phyloP scores from a whole-genome alignment of 1,139 yeast genomes.

The Pichia sp. region DNA sequence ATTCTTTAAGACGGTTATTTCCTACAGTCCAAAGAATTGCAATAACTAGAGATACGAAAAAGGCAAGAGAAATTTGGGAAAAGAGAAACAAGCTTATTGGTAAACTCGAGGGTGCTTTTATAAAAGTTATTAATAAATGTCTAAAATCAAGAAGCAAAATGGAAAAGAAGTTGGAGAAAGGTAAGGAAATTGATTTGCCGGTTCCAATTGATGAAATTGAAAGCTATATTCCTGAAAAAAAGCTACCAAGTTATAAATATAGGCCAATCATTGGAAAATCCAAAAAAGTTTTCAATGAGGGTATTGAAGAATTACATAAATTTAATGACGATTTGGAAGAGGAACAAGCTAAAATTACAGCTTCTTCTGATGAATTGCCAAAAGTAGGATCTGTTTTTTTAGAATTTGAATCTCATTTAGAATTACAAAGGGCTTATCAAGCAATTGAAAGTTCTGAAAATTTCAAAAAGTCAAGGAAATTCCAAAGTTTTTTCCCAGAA shows the following conservation, averaged over 20 bases:
- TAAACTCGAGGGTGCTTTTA: constrained; percentile 66
- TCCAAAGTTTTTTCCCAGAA: constrained; percentile 56
- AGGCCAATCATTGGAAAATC: constrained; percentile 71
- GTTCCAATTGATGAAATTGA: constrained; percentile 47
- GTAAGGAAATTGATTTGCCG: constrained; percentile 25
- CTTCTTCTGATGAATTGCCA: constrained; percentile 35
- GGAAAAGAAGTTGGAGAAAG: constrained; percentile 40
- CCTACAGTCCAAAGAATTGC: constrained; percentile 69
- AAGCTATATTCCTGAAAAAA: constrained; percentile 66
- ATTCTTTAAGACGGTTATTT: constrained; percentile 54
- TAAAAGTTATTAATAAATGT: constrained; percentile 51
- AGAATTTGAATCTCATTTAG: constrained; percentile 79
- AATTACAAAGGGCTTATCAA: constrained; percentile 87
- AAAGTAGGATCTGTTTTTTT: constrained; percentile 70
- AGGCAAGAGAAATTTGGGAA: constrained; percentile 50
- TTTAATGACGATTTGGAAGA: constrained; percentile 59
- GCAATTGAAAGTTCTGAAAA: constrained; percentile 45
- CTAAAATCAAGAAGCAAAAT: constrained; percentile 57
- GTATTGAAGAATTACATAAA: constrained; percentile 59
- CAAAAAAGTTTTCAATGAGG: constrained; percentile 75
- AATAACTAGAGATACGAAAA: constrained; percentile 62
- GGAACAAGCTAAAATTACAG: constrained; percentile 40
- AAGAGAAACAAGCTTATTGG: constrained; percentile 57
- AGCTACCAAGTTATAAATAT: constrained; percentile 66
- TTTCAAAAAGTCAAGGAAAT: constrained; percentile 39